Percentiles rank a stretch among this genome's conserved stretches.
These are phyloP conservation scores for Diutina mesorugosa DNA, from an alignment of 1,139 yeast species.

Conservation along the genomic window DNA sequence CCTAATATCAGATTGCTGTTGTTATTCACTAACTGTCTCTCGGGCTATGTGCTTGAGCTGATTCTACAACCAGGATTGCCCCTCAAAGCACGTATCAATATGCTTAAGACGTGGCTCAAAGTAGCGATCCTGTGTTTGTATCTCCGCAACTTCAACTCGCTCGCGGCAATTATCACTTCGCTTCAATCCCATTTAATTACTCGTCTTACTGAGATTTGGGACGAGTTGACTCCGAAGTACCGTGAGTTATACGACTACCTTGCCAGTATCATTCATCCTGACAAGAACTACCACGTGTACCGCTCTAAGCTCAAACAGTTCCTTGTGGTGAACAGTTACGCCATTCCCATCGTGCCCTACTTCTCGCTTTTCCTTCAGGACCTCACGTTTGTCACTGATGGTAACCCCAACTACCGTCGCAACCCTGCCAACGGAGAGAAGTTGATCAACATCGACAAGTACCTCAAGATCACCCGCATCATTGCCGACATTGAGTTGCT, in stretches of 20 bases:
- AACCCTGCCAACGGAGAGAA: slow-evolving; percentile 16
- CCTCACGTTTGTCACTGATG: slow-evolving; percentile 78
- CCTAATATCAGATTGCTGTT: slow-evolving; percentile 66
- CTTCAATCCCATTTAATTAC: slow-evolving; percentile 73
- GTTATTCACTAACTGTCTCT: slow-evolving; percentile 63
- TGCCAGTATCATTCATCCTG: slow-evolving; percentile 66
- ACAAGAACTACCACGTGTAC: slow-evolving; percentile 69
- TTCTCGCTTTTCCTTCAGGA: slow-evolving; percentile 77
- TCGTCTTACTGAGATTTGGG: slow-evolving; percentile 58
- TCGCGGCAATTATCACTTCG: slow-evolving; percentile 81
- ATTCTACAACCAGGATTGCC: slow-evolving; percentile 43
- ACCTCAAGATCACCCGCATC: slow-evolving; percentile 57
- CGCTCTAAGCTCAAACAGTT: slow-evolving; percentile 54
- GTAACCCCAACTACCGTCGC: slow-evolving; percentile 48
- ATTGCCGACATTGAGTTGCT: slow-evolving; percentile 69
- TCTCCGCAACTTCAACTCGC: slow-evolving; percentile 70
- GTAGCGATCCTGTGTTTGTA: slow-evolving; percentile 73
- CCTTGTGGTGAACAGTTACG: slow-evolving; percentile 36
- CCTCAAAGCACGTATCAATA: slow-evolving; percentile 39
- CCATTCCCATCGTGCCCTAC: slow-evolving; percentile 74
- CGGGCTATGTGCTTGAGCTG: slow-evolving; percentile 76
- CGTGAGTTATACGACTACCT: slow-evolving; percentile 52
- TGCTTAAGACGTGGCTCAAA: slow-evolving; percentile 72
- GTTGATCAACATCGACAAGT: slow-evolving; percentile 73
- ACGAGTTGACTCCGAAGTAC: slow-evolving; percentile 51